phyloP scores from a whole-genome alignment of 2,329 filamentous ascomycete species.

The Onygena corvina region DNA sequence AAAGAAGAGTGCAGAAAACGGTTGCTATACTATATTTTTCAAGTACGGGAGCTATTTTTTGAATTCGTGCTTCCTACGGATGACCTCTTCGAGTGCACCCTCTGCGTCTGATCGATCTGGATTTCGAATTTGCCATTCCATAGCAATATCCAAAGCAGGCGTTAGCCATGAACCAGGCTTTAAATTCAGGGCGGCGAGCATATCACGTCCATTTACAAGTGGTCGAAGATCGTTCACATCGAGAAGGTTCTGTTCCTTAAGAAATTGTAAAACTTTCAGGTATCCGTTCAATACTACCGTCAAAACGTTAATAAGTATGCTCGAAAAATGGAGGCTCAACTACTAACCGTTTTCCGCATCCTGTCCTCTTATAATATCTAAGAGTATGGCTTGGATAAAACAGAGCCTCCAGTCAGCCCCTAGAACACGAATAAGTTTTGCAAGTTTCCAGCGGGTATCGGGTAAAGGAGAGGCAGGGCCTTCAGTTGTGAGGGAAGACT shows the following conservation, averaged over 20 bases:
- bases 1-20: no score
- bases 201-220: slow-evolving; percentile 61
- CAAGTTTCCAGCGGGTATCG: slow-evolving; percentile 29
- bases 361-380: slow-evolving; percentile 28
- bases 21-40: no score
- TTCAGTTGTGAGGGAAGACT: slow-evolving; percentile 29
- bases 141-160: slow-evolving; percentile 62
- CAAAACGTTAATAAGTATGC: background rate
- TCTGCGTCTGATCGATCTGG: slow-evolving; percentile 50
- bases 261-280: slow-evolving; percentile 41
- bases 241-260: slow-evolving; percentile 40
- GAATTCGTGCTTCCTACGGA: background rate
- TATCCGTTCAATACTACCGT: slow-evolving; percentile 39
- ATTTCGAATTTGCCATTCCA: slow-evolving; percentile 81
- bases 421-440: slow-evolving; percentile 27
- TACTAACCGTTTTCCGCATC: slow-evolving; percentile 26
- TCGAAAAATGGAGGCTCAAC: background rate
- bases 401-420: slow-evolving; percentile 32
- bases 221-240: slow-evolving; percentile 46
- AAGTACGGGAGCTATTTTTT: background rate
- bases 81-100: slow-evolving; percentile 39
- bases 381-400: slow-evolving; percentile 29
- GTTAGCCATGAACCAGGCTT: slow-evolving; percentile 74
- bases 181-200: slow-evolving; percentile 54
- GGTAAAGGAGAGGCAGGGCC: slow-evolving; percentile 21